A percentile compares a stretch with the other conserved stretches of the same genome.
These are phyloP conservation scores for Rhododendron kiyosumense DNA, from an alignment of 148 eudicot genomes.

Conservation along the genomic window DNA sequence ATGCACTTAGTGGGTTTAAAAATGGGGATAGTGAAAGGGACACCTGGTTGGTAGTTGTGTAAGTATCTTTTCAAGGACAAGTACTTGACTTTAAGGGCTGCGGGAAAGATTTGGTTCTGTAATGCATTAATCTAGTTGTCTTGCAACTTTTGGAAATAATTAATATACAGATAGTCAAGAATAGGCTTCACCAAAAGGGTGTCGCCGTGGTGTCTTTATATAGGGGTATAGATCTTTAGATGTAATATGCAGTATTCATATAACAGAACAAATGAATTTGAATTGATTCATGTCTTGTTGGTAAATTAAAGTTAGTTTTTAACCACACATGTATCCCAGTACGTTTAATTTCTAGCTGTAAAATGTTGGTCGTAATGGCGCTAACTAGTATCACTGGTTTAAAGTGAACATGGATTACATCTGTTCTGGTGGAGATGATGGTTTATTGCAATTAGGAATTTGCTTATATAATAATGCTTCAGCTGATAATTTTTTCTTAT, in stretches of 20 bases:
- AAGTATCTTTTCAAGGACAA: not conserved
- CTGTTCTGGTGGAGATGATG: not conserved
- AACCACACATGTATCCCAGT: not conserved
- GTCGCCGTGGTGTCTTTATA: not conserved
- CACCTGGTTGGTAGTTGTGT: not conserved
- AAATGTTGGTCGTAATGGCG: not conserved
- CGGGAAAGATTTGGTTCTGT: not conserved
- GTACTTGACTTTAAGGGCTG: not conserved
- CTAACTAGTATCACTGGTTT: not conserved
- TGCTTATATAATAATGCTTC: constrained; percentile 2
- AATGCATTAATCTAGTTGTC: not conserved
- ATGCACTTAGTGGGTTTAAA: not conserved
- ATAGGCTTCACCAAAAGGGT: not conserved
- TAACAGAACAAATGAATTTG: too few relatives aligned
- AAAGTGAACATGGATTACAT: not conserved
- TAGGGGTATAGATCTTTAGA: not conserved
- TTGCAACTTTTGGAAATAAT: not conserved
- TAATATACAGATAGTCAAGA: not conserved
- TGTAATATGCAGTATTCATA: too few relatives aligned
- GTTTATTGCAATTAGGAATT: not conserved
- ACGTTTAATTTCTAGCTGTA: not conserved
- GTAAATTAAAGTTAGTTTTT: not conserved
- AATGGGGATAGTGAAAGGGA: not conserved
- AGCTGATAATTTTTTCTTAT: not conserved
- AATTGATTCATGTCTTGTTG: not conserved